Evolutionary conservation across 257 asterid genomes (phyloP).

Genomic region (Plantago ovata): DNA sequence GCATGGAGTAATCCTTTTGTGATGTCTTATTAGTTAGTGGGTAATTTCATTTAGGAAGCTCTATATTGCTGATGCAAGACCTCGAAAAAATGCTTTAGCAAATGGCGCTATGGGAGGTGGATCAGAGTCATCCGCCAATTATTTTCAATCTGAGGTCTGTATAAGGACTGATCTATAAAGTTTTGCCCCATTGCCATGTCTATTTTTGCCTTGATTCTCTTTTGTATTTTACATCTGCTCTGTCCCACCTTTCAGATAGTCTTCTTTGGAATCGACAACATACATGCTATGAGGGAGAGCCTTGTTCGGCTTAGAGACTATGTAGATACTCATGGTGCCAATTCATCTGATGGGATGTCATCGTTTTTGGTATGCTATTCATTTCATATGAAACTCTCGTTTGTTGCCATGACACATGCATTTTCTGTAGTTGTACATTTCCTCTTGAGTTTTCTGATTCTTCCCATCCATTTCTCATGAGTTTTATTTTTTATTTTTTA

Average conservation of each 20-base stretch:
- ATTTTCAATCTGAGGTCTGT: slow-evolving; percentile 91
- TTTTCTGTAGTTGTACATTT: too few species aligned
- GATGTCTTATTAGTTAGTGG: slow-evolving; percentile 16
- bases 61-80: slow-evolving; percentile 98
- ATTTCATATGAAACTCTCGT: slow-evolving; percentile 16
- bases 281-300: slow-evolving; percentile 98
- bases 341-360: slow-evolving; percentile 93
- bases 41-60: slow-evolving; percentile 61
- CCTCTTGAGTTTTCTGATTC: too few species aligned
- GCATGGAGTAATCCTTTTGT: slow-evolving; percentile 1
- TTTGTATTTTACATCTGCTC: slow-evolving; percentile 12
- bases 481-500: too few species aligned
- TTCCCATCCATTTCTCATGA: too few species aligned
- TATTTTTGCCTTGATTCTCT: slow-evolving; percentile 7
- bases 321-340: slow-evolving; percentile 90
- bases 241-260: slow-evolving; percentile 52
- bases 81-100: slow-evolving; percentile 97
- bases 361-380: slow-evolving; percentile 74
- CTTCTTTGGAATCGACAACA: slow-evolving; percentile 95
- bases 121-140: slow-evolving; percentile 96
- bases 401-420: too few species aligned
- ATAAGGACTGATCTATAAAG: slow-evolving; percentile 20
- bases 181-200: slow-evolving; percentile 16
- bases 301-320: slow-evolving; percentile 87
- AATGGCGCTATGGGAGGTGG: slow-evolving; percentile 99